These are phyloP conservation scores for Purpureocillium lavendulum DNA, from an alignment of 2,329 filamentous ascomycete species.

Conservation along the genomic window DNA sequence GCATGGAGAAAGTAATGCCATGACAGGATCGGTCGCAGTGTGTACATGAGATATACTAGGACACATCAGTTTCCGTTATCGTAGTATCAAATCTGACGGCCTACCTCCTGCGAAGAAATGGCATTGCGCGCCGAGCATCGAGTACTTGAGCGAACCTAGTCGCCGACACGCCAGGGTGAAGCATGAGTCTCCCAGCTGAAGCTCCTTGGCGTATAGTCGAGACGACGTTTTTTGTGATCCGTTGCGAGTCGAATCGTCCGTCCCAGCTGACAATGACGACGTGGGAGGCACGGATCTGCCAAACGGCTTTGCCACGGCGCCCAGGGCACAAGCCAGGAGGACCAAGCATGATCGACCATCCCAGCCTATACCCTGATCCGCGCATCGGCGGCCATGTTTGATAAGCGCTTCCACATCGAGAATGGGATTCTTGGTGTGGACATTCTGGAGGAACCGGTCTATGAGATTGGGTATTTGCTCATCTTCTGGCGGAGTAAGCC, in stretches of 20 bases:
- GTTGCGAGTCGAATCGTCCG: neutral
- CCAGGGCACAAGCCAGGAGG: conserved; percentile 14
- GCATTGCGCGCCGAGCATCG: conserved; percentile 25
- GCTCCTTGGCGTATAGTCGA: neutral
- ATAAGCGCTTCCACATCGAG: conserved; percentile 12
- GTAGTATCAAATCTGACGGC: neutral
- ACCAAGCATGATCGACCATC: conserved; percentile 15
- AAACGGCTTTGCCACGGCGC: conserved; percentile 12
- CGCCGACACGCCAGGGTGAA: conserved; percentile 16
- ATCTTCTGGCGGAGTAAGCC: conserved; percentile 10
- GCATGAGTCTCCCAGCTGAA: conserved; percentile 9
- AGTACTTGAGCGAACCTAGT: conserved; percentile 14
- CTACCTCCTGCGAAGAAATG: conserved; percentile 25
- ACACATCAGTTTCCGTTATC: neutral
- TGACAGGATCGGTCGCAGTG: conserved; percentile 21
- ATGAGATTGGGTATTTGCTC: conserved; percentile 14
- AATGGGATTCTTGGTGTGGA: conserved; percentile 18
- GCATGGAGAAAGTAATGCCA: conserved; percentile 26
- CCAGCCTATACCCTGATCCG: conserved; percentile 15
- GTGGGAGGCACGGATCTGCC: conserved; percentile 3
- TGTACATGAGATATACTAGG: conserved; percentile 29
- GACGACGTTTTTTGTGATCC: neutral
- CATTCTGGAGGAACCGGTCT: conserved; percentile 14
- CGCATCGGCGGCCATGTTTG: conserved; percentile 11
- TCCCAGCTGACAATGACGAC: neutral